These are phyloP conservation scores for Ulmus americana DNA, from an alignment of 331 rosid genomes.

Conservation along the genomic window DNA sequence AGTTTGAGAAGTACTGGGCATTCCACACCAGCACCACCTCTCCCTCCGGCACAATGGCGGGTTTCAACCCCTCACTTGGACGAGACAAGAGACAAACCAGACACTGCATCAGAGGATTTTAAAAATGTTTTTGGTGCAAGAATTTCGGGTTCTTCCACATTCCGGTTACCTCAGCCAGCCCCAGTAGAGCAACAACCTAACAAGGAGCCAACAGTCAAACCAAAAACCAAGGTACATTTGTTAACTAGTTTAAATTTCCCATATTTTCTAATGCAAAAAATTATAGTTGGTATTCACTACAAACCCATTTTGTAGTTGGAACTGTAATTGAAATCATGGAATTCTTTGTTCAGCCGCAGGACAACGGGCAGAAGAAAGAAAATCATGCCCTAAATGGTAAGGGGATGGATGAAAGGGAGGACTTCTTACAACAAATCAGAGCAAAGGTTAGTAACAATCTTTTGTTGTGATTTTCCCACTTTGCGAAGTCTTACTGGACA, in stretches of 20 bases:
- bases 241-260: not conserved
- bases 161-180: constrained; percentile 28
- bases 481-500: not conserved
- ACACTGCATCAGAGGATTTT: constrained; percentile 26
- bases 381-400: constrained; percentile 36
- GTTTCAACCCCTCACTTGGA: constrained; percentile 41
- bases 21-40: constrained; percentile 45
- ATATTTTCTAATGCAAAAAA: constrained; percentile 5
- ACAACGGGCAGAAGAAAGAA: constrained; percentile 38
- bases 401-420: constrained; percentile 59
- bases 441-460: constrained; percentile 45
- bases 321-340: constrained; percentile 15
- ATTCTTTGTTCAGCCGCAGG: constrained; percentile 30
- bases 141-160: constrained; percentile 29
- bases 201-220: constrained; percentile 25
- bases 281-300: constrained; percentile 12
- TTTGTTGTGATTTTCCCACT: constrained; percentile 3
- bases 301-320: constrained; percentile 8
- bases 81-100: constrained; percentile 34
- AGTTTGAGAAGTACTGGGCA: constrained; percentile 27
- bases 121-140: constrained; percentile 22
- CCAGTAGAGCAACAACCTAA: constrained; percentile 32
- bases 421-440: constrained; percentile 84
- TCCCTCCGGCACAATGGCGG: constrained; percentile 63
- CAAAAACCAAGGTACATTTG: constrained; percentile 45